A percentile compares a stretch with the other conserved stretches of the same genome.
Evolutionary conservation across 352 stramenopile genomes (phyloP).

Genomic region (Pythium dissimile): DNA sequence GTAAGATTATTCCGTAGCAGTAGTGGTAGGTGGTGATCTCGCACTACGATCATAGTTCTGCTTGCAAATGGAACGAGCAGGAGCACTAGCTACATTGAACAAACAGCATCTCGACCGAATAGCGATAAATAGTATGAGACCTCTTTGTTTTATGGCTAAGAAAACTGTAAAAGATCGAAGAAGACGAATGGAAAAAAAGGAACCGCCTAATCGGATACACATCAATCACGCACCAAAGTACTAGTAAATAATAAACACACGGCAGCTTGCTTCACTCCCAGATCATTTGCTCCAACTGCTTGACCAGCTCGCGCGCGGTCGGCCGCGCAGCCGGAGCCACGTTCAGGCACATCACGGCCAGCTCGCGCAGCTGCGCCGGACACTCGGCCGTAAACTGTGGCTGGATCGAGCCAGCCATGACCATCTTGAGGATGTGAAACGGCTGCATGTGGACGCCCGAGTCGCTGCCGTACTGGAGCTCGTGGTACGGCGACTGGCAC

Average conservation of each 20-base stretch:
- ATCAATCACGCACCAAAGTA: neutral
- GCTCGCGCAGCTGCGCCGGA: conserved; percentile 18
- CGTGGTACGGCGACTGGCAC: conserved; percentile 18
- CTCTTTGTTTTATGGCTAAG: neutral
- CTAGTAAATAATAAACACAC: neutral
- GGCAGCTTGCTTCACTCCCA: conserved; percentile 12
- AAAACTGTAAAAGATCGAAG: too few species aligned
- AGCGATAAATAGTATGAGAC: neutral
- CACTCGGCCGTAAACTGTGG: conserved; percentile 38
- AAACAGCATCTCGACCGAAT: too few species aligned
- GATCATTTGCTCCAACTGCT: conserved; percentile 15
- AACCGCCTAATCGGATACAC: conserved; percentile 11
- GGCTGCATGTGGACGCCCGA: conserved; percentile 32
- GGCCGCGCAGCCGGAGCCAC: conserved; percentile 7
- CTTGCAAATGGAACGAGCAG: neutral
- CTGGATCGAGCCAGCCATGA: conserved; percentile 41
- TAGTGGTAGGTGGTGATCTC: too few species aligned
- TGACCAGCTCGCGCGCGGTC: conserved; percentile 16
- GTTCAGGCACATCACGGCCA: conserved; percentile 12
- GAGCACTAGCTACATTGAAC: too few species aligned
- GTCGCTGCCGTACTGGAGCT: conserved; percentile 14
- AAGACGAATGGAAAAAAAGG: too few species aligned
- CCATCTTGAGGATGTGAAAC: conserved; percentile 42
- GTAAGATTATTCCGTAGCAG: too few species aligned
- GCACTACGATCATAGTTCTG: too few species aligned